Conservation (phyloP, 2,329 filamentous ascomycete species). For the Aspergillus calidoustus region DNA sequence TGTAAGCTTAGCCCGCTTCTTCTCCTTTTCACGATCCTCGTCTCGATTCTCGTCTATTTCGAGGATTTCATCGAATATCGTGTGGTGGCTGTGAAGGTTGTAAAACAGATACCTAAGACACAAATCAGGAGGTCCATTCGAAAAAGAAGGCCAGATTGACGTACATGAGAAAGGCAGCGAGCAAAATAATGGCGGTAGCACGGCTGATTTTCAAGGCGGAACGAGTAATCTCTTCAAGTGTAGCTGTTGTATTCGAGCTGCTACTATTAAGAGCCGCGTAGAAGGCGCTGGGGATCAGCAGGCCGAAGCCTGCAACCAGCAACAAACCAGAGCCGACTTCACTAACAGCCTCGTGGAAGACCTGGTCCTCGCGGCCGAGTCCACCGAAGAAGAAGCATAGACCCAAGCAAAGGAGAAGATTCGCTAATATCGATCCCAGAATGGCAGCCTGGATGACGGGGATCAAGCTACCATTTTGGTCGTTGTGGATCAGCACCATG, state of each 20-base stretch:
- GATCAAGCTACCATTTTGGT: conserved; percentile 52
- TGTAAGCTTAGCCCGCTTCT: conserved; percentile 70
- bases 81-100: conserved; percentile 76
- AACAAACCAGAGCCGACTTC: conserved; percentile 79
- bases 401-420: conserved; percentile 78
- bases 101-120: conserved; percentile 62
- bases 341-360: conserved; percentile 74
- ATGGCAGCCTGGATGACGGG: conserved; percentile 84
- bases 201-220: conserved; percentile 70
- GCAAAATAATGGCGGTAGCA: conserved; percentile 70
- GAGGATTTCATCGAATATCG: conserved; percentile 75
- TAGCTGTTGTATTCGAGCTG: conserved; percentile 46
- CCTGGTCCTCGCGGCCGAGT: conserved; percentile 66
- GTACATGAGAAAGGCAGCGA: conserved; percentile 70
- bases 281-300: conserved; percentile 52
- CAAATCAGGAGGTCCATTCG: conserved; percentile 12
- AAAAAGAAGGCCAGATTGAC: conserved; percentile 10
- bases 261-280: conserved; percentile 49
- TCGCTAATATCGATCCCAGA: conserved; percentile 80
- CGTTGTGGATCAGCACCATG: conserved; percentile 70
- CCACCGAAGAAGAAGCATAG: conserved; percentile 80
- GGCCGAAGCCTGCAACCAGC: conserved; percentile 70
- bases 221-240: conserved; percentile 48
- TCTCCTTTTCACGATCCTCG: conserved; percentile 65
- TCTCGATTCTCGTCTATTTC: conserved; percentile 72